Percentiles rank a stretch among this genome's conserved stretches.
These are phyloP conservation scores for Thelonectria discophora DNA, from an alignment of 2,329 filamentous ascomycete species.

Conservation along the genomic window DNA sequence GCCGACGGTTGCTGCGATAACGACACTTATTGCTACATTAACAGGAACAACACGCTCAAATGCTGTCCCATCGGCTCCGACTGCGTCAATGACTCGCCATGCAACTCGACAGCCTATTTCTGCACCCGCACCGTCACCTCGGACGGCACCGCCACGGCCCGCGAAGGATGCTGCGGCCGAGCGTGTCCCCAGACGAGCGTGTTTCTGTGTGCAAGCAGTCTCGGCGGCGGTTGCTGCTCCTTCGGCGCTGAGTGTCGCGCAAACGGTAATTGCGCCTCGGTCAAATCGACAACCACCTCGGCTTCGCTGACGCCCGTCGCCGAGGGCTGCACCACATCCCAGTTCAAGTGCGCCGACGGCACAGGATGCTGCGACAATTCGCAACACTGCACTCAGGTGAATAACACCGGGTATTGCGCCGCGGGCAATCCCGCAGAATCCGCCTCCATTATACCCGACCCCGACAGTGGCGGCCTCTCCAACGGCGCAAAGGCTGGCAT, in stretches of 20 bases:
- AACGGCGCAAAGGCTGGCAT: conserved; percentile 65
- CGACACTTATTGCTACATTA: conserved; percentile 56
- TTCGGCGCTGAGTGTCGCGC: conserved; percentile 55
- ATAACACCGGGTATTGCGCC: conserved; percentile 52
- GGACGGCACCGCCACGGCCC: conserved; percentile 40
- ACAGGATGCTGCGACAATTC: conserved; percentile 60
- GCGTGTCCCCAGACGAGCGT: conserved; percentile 52
- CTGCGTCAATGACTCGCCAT: conserved; percentile 51
- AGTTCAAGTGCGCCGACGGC: conserved; percentile 55
- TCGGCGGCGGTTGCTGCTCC: conserved; percentile 61
- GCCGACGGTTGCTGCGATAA: conserved; percentile 54
- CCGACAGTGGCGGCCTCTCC: conserved; percentile 48
- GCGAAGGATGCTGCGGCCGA: conserved; percentile 51
- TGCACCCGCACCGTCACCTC: conserved; percentile 45
- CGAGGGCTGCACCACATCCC: conserved; percentile 55
- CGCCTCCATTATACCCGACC: conserved; percentile 42
- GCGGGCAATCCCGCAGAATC: conserved; percentile 46
- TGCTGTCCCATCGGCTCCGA: conserved; percentile 56
- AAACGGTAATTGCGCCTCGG: conserved; percentile 48
- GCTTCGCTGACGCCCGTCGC: conserved; percentile 48
- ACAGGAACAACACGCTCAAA: conserved; percentile 42
- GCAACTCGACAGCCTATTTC: conserved; percentile 46
- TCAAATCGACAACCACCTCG: conserved; percentile 37
- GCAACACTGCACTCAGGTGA: conserved; percentile 53
- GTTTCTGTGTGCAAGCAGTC: conserved; percentile 54